Base-by-base conservation (phyloP, 1,284 basidiomycete genomes). In the Fereydounia khargensis region DNA sequence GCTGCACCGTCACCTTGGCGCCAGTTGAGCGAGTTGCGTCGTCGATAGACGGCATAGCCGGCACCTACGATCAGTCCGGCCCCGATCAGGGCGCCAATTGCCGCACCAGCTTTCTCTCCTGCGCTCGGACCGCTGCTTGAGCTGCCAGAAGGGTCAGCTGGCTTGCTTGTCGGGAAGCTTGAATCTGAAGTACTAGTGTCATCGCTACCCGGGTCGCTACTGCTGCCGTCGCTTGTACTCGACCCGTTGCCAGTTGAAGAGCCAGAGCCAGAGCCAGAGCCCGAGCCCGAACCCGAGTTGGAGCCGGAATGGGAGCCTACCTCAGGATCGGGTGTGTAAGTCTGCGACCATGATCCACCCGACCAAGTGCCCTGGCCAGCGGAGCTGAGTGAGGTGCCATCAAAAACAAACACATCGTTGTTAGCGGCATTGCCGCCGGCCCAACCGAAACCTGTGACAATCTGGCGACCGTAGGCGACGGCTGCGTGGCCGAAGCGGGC, bases 391-490 rank as follows among this genome's bases (percentile, higher is more conserved):
- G 41, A 40, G 13, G 59, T 27, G 4, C 39, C 58, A 23, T 71
- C 69, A 39, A 65, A 71, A 17, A 65, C 56, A 32, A 55, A 47
- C 1, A 70, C 14, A 4, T 28, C 42, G 8, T 49, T 23, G 11
- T 66, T 48, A 9, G 67, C 67, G 7, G 69, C 51, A 31, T 54
- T 63, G 11, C 40, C 44, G n/a, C 58, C 59, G 2, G 51, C 36
- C 64, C 64, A 71, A 17, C 69, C 69, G 21, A 63, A 61, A 3
- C 56, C 48, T n/a, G 68, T 47, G 31, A 65, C 38, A 13, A 71
- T 36, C 9, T 60, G 36, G 9, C 56, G 42, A 18, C 69, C 67
- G n/a, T 65, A 68, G 1, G 68, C 65, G 4, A 71, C 62, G 13
- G 69, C 69, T 1, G 59, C 47, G 28, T 71, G 69, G 3, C 53